A percentile compares a stretch with the other conserved stretches of the same genome.
Conservation (phyloP, 305 asterid genomes). For the Fraxinus greggii region DNA sequence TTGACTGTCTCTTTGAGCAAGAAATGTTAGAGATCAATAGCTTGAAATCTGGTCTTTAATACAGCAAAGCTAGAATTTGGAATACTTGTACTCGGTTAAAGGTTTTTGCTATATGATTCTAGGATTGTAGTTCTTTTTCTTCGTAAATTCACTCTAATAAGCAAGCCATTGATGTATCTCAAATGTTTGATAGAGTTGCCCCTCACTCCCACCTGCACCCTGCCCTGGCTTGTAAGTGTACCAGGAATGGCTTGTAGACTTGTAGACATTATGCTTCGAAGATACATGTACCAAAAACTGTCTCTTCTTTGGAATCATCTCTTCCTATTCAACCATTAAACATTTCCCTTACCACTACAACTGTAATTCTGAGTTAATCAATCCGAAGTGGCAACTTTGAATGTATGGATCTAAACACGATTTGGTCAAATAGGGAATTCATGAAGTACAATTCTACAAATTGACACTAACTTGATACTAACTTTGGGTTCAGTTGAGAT, state of each 20-base stretch:
- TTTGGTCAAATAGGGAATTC: not conserved
- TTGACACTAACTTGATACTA: not conserved
- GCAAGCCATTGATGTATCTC: not conserved
- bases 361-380: not conserved
- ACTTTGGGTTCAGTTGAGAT: not conserved
- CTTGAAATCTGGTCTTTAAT: not conserved
- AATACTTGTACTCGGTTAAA: not conserved
- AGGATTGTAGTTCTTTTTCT: not conserved
- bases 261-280: not conserved
- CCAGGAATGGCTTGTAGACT: not conserved
- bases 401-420: not conserved
- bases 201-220: not conserved
- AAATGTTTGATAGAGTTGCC: not conserved
- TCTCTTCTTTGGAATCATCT: not conserved
- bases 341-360: not conserved
- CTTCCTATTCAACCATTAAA: not conserved
- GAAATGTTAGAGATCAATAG: not conserved
- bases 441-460: not conserved
- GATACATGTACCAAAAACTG: not conserved
- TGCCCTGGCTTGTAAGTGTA: not conserved
- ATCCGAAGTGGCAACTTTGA: not conserved
- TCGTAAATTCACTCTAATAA: not conserved
- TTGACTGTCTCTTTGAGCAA: not conserved
- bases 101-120: not conserved
- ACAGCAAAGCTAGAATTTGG: not conserved